phyloP scores from a whole-genome alignment of 768 basidiomycete genomes.

The Phylloporus scabripes region DNA sequence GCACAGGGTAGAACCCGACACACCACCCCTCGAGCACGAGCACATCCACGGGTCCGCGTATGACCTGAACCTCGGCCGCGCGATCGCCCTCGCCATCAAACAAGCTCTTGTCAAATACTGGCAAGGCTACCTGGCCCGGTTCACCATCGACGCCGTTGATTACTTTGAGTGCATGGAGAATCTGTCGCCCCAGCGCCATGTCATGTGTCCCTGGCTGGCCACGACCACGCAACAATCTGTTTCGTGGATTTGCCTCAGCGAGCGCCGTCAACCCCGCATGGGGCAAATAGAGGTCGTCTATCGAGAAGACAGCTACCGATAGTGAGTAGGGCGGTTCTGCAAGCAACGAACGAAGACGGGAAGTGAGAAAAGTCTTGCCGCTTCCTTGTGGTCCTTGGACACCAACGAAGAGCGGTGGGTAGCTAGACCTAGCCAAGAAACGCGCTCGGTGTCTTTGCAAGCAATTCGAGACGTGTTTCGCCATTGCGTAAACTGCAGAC shows the following conservation, averaged over 20 bases:
- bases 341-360: conserved; percentile 44
- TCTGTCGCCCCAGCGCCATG: conserved; percentile 50
- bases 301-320: conserved; percentile 59
- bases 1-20: conserved; percentile 75
- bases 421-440: background rate
- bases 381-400: conserved; percentile 93
- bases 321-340: conserved; percentile 44
- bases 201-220: conserved; percentile 95
- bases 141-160: conserved; percentile 27
- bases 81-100: conserved; percentile 84
- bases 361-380: conserved; percentile 81
- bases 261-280: conserved; percentile 55
- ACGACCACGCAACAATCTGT: conserved; percentile 71
- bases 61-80: conserved; percentile 35
- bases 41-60: conserved; percentile 60
- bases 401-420: conserved; percentile 71
- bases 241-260: conserved; percentile 45
- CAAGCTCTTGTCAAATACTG: conserved; percentile 84
- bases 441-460: conserved; percentile 29
- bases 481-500: conserved; percentile 36
- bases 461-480: conserved; percentile 35
- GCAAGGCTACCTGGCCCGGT: conserved; percentile 43
- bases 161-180: conserved; percentile 46
- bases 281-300: conserved; percentile 84
- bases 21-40: conserved; percentile 97